phyloP scores from a whole-genome alignment of 495 filamentous ascomycete species.

The Xylaria curta region DNA sequence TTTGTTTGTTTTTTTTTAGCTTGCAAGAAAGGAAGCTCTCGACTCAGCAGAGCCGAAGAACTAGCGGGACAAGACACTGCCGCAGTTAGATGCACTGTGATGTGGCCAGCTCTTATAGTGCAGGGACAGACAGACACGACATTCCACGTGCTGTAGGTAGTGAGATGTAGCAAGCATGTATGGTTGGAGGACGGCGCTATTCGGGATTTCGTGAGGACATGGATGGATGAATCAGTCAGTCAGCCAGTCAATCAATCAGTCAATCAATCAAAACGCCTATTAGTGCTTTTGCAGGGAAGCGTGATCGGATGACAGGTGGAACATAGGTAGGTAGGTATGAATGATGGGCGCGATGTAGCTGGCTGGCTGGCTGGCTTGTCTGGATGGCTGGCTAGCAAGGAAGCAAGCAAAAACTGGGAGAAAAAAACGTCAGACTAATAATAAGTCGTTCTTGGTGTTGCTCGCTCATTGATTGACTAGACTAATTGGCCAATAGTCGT shows the following conservation, averaged over 20 bases:
- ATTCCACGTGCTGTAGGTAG: conserved; percentile 5
- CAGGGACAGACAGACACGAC: not conserved
- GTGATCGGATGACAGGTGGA: conserved; percentile 15
- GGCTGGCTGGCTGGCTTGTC: not conserved
- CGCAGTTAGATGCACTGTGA: not conserved
- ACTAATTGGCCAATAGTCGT: conserved; percentile 14
- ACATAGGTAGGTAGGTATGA: too few relatives aligned
- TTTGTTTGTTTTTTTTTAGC: not conserved
- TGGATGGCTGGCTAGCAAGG: not conserved
- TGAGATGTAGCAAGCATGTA: not conserved
- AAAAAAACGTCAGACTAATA: conserved; percentile 7
- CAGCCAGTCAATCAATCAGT: not conserved
- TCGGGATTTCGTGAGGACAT: not conserved
- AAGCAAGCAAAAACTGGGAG: conserved; percentile 4
- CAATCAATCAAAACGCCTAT: conserved; percentile 2
- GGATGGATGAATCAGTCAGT: not conserved
- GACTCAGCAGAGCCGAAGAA: not conserved
- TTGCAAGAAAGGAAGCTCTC: not conserved
- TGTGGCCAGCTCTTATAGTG: conserved; percentile 16
- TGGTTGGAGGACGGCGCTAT: conserved; percentile 1
- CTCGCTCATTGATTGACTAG: conserved; percentile 14
- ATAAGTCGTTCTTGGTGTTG: conserved; percentile 8
- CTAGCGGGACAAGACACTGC: not conserved
- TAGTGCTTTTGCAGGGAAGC: not conserved
- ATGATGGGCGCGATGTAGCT: not conserved